These are phyloP conservation scores for Beta macrorhiza DNA, from an alignment of 179 eudicot species.

Conservation along the genomic window DNA sequence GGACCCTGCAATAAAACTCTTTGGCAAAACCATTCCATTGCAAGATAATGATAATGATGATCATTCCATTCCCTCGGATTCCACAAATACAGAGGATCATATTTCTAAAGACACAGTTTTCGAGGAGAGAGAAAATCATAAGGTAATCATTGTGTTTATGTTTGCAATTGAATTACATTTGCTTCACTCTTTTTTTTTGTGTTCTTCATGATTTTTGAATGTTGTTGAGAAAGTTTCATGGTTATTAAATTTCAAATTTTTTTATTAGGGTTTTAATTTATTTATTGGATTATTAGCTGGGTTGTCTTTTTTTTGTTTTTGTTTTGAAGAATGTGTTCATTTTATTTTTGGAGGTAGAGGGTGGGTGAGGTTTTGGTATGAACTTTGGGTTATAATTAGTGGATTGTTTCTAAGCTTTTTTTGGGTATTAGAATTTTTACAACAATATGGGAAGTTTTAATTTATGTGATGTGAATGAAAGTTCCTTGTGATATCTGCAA, in stretches of 20 bases:
- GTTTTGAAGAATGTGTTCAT: too few species aligned
- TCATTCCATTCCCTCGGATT: not conserved
- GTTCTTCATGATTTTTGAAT: not conserved
- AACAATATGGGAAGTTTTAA: not conserved
- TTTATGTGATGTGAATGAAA: not conserved
- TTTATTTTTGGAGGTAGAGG: not conserved
- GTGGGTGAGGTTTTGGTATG: not conserved
- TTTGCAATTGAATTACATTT: too few species aligned
- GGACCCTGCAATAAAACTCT: constrained; percentile 38
- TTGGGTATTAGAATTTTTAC: not conserved
- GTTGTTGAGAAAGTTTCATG: not conserved
- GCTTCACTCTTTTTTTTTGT: not conserved
- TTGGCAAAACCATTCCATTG: constrained; percentile 36
- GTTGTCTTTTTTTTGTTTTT: too few species aligned
- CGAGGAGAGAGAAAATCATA: not conserved
- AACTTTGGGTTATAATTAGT: not conserved
- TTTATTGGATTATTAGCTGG: not conserved
- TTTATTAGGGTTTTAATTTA: not conserved
- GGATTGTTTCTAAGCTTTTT: not conserved
- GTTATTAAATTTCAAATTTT: too few species aligned
- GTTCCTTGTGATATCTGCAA: not conserved
- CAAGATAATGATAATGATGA: not conserved
- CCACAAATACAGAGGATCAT: not conserved
- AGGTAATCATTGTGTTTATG: not conserved
- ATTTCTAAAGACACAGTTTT: not conserved